A percentile compares a stretch with the other conserved stretches of the same genome.
Evolutionary conservation across 352 stramenopile genomes (phyloP).

Genomic region (Pythium scleroteichum): DNA sequence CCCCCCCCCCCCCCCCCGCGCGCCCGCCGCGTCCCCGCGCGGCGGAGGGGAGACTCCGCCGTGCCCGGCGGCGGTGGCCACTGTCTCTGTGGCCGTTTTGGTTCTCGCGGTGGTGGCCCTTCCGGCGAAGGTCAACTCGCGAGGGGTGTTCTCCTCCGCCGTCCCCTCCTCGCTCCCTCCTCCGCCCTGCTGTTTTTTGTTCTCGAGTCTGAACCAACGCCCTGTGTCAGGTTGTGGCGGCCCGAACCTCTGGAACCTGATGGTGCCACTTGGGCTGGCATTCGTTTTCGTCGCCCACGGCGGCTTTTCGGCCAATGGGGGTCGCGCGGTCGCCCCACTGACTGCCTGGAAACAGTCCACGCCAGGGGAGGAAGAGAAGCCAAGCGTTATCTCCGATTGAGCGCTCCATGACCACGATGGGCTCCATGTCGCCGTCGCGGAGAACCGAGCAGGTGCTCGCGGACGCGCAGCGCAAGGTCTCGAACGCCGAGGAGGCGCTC

Average conservation of each 20-base stretch:
- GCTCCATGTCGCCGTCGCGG: conserved; percentile 25
- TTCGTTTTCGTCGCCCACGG: conserved; percentile 28
- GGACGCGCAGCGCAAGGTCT: conserved; percentile 72
- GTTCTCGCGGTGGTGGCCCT: too few species aligned
- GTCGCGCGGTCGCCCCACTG: conserved; percentile 21
- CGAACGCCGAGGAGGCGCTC: conserved; percentile 64
- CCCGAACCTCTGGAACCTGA: conserved; percentile 18
- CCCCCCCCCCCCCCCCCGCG: background rate
- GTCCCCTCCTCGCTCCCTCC: conserved; percentile 1
- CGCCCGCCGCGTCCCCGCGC: too few species aligned
- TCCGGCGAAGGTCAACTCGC: too few species aligned
- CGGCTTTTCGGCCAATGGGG: conserved; percentile 14
- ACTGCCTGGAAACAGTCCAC: conserved; percentile 20
- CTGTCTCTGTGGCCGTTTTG: too few species aligned
- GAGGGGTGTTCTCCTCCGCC: background rate
- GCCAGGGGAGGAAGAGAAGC: conserved; percentile 29
- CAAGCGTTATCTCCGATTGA: background rate
- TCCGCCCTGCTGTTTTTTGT: conserved; percentile 23
- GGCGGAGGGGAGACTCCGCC: too few species aligned
- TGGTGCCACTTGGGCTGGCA: conserved; percentile 14
- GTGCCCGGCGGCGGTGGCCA: too few species aligned
- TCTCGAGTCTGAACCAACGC: background rate
- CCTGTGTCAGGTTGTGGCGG: conserved; percentile 23
- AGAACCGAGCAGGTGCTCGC: conserved; percentile 48
- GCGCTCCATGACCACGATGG: conserved; percentile 32